These are phyloP conservation scores for Phycomyces blakesleeanus DNA, from an alignment of 192 early-diverging fungal species.

Conservation along the genomic window DNA sequence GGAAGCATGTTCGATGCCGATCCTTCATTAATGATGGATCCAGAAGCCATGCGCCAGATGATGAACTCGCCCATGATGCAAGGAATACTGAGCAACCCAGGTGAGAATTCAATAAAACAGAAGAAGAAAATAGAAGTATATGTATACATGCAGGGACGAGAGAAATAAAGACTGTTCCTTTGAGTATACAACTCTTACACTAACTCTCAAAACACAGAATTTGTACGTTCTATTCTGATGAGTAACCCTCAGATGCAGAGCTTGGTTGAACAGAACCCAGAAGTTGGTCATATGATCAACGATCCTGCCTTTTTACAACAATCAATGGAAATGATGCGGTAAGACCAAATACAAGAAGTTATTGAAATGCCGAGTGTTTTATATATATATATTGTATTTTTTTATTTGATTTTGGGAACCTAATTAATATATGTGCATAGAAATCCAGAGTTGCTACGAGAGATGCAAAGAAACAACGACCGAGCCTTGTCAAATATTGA, in stretches of 20 bases:
- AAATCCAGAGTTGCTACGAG: slow-evolving; percentile 60
- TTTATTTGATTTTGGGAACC: background rate
- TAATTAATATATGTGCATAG: slow-evolving; percentile 10
- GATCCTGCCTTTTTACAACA: slow-evolving; percentile 60
- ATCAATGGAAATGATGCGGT: slow-evolving; percentile 45
- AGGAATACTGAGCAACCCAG: slow-evolving; percentile 34
- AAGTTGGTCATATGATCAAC: slow-evolving; percentile 59
- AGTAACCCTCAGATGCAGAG: slow-evolving; percentile 54
- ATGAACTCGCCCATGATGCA: slow-evolving; percentile 39
- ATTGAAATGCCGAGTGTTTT: too few species aligned
- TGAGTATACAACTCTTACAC: background rate
- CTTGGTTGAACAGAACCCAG: slow-evolving; percentile 60
- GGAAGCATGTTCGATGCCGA: slow-evolving; percentile 14
- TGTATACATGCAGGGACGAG: too few species aligned
- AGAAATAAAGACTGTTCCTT: too few species aligned
- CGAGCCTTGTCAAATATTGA: slow-evolving; percentile 62
- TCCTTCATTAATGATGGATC: slow-evolving; percentile 18
- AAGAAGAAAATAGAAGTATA: too few species aligned
- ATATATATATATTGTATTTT: too few species aligned
- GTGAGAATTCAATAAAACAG: background rate
- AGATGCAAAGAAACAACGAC: slow-evolving; percentile 61
- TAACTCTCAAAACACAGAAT: background rate
- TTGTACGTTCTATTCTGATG: slow-evolving; percentile 60
- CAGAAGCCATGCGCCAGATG: slow-evolving; percentile 35
- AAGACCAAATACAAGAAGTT: background rate